Conservation (phyloP, 495 filamentous ascomycete species). For the Trichoderma reesei region DNA sequence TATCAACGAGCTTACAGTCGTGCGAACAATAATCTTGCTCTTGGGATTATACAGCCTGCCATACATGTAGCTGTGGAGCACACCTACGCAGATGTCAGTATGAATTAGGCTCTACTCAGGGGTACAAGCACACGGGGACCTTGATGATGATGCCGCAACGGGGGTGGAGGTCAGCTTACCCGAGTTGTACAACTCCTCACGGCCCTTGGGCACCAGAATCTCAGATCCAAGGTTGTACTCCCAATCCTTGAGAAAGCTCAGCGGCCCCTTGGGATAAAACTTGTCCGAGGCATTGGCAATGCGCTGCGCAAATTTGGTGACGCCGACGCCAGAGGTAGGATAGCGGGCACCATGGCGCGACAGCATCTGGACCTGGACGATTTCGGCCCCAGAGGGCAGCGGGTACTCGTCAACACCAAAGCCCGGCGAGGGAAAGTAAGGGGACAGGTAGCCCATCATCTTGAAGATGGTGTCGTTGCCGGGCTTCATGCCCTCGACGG, state of each 20-base stretch:
- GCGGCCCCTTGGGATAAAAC: conserved; percentile 39
- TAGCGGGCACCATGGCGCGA: conserved; percentile 73
- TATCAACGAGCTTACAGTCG: conserved; percentile 36
- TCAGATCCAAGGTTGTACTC: conserved; percentile 65
- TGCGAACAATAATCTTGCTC: conserved; percentile 52
- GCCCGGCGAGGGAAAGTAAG: conserved; percentile 36
- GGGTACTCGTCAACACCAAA: conserved; percentile 49
- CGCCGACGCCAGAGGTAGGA: conserved; percentile 54
- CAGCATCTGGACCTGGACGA: conserved; percentile 56
- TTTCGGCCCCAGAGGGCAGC: conserved; percentile 43
- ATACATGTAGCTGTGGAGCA: conserved; percentile 52
- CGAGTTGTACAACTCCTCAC: conserved; percentile 62
- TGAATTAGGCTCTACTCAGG: no score
- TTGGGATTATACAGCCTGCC: conserved; percentile 48
- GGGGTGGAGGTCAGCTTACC: conserved; percentile 53
- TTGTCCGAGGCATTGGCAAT: conserved; percentile 46
- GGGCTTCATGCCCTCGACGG: conserved; percentile 37
- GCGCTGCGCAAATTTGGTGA: conserved; percentile 44
- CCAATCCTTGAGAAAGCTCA: conserved; percentile 55
- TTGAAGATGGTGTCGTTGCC: conserved; percentile 46
- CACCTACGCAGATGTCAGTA: conserved; percentile 21
- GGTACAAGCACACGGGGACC: background rate
- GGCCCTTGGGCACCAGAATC: conserved; percentile 44
- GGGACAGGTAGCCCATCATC: conserved; percentile 37
- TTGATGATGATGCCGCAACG: background rate